Percentiles rank a stretch among this genome's conserved stretches.
phyloP scores from a whole-genome alignment of 208 protist genomes.

The Leishmania arabica region DNA sequence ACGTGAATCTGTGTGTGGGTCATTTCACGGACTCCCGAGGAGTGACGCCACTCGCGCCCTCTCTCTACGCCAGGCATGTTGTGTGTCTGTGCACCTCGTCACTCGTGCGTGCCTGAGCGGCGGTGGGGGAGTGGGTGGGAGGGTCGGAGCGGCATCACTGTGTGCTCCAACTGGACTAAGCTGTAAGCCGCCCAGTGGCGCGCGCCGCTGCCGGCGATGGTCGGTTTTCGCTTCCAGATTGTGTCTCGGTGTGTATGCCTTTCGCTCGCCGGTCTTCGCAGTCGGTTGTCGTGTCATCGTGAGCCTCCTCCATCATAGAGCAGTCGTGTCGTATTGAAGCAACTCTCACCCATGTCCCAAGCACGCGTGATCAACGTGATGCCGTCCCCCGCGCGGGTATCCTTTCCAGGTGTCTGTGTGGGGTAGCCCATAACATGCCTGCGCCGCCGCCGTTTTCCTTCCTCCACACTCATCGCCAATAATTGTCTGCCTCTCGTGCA shows the following conservation, averaged over 20 bases:
- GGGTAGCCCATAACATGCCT: background rate
- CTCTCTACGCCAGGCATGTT: background rate
- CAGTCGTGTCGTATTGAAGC: background rate
- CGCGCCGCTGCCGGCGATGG: background rate
- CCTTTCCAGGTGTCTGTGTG: background rate
- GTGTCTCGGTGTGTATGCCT: background rate
- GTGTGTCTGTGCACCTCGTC: background rate
- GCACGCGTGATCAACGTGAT: background rate
- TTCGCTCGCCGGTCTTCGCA: background rate
- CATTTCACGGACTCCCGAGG: no score
- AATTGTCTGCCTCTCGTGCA: background rate
- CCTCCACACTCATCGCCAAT: background rate
- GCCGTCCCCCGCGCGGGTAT: background rate
- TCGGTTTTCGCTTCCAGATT: background rate
- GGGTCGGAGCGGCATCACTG: background rate
- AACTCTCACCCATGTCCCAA: background rate
- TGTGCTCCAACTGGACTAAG: background rate
- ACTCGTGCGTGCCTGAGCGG: background rate
- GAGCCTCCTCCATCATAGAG: background rate
- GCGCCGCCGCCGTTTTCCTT: background rate
- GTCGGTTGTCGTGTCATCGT: background rate
- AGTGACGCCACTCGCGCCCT: no score
- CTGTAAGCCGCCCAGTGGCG: background rate
- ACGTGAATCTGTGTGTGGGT: background rate
- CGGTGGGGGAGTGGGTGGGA: background rate